These are phyloP conservation scores for Podila minutissima DNA, from an alignment of 192 early-diverging fungal species.

Conservation along the genomic window DNA sequence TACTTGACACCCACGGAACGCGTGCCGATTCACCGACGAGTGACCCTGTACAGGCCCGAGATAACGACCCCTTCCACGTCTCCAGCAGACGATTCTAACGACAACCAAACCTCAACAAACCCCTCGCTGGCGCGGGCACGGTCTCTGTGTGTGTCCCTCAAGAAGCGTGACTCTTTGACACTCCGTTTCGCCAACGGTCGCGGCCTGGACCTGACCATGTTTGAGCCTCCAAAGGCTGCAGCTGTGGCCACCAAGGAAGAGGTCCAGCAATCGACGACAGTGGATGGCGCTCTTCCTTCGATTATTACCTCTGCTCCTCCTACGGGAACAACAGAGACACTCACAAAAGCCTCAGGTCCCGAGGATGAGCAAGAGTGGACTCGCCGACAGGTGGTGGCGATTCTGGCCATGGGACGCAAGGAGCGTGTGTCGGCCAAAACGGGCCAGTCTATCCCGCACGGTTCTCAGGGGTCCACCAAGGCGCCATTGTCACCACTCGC, in stretches of 20 bases:
- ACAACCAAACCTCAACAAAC: background rate
- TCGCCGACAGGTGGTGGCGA: constrained; percentile 21
- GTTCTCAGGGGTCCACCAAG: background rate
- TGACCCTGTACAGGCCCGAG: constrained; percentile 38
- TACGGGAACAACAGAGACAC: background rate
- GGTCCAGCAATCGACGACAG: background rate
- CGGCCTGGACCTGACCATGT: constrained; percentile 8
- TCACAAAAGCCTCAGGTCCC: background rate
- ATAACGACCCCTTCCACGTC: constrained; percentile 5
- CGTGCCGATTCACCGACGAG: constrained; percentile 28
- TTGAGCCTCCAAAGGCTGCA: background rate
- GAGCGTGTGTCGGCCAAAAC: constrained; percentile 32
- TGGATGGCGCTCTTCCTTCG: constrained; percentile 1
- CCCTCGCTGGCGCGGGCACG: background rate
- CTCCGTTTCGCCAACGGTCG: constrained; percentile 32
- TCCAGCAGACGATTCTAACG: background rate
- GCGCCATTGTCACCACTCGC: constrained; percentile 16
- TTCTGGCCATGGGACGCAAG: constrained; percentile 34
- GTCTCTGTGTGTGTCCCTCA: background rate
- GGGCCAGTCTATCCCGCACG: background rate
- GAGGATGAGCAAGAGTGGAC: constrained; percentile 10
- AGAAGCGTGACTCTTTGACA: constrained; percentile 1
- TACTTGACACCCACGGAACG: constrained; percentile 5
- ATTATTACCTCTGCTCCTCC: background rate
- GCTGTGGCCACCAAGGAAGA: background rate